phyloP scores from a whole-genome alignment of 2,329 filamentous ascomycete genomes.

The Aureobasidium melanogenum region DNA sequence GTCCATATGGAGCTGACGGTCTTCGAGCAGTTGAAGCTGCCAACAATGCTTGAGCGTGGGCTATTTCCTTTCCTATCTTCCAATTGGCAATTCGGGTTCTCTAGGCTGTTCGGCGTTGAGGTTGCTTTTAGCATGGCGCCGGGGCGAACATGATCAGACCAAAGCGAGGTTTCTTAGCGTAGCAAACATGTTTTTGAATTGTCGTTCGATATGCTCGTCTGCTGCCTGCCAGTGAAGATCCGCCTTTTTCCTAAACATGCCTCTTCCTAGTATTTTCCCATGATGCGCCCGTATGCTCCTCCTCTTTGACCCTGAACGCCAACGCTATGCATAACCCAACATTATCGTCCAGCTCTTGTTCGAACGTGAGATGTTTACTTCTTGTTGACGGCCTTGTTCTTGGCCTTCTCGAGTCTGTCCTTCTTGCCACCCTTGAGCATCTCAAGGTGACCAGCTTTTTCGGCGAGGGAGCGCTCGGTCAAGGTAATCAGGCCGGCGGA shows the following conservation, averaged over 20 bases:
- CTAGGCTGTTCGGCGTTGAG: neutral
- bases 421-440: conserved; percentile 59
- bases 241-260: neutral
- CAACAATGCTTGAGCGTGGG: conserved; percentile 8
- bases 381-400: conserved; percentile 2
- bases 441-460: conserved; percentile 62
- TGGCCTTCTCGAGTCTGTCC: conserved; percentile 29
- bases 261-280: neutral
- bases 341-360: neutral
- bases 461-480: conserved; percentile 59
- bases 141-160: neutral
- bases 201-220: neutral
- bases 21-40: conserved; percentile 17
- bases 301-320: neutral
- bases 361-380: neutral
- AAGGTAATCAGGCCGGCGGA: conserved; percentile 52
- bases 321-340: conserved; percentile 6
- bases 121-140: neutral
- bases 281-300: neutral
- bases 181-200: neutral
- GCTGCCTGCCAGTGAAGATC: neutral
- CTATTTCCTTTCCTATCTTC: no score
- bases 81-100: neutral
- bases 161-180: neutral
- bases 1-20: conserved; percentile 18